Base-by-base conservation (phyloP, 768 basidiomycete species). In the Nidularia sp. region DNA sequence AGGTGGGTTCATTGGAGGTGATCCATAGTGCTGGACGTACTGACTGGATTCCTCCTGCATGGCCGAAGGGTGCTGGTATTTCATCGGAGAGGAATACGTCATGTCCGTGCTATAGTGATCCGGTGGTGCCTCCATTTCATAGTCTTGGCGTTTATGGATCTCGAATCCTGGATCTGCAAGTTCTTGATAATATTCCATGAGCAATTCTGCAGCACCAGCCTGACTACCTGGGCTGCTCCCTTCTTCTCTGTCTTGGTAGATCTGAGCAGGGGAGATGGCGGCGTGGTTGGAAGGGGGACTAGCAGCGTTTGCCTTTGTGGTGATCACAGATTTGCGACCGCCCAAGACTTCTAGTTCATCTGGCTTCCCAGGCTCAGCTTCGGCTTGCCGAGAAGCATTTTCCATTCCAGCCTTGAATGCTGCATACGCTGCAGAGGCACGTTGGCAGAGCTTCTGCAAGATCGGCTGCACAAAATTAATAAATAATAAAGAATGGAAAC, bases 341-440 rank as follows among this genome's bases (percentile, higher is more conserved):
- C 70, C 70, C 6, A 75, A 60, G 8, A 72, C 68, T 47, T 70
- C 71, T 5, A 73, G 61, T 34, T 70, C 70, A 51, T 75, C 73
- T 4, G 65, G 64, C 43, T 58, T 59, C 33, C 55, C 55, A 5
- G 60, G 53, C 42, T 52, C 12, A 35, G 53, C 41, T 34, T 49
- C 36, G 22, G 47, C 29, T 10, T 34, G 18, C 9, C 33, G 41
- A 10, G 12, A 32, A 32, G 15, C 31, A 4, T 46, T 54, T 15
- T 53, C 55, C n/a, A 57, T 55, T n/a, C 67, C 67, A 9, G 57
- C 60, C 31, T 56, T 65, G 39, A 60, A 68, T 1, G 66, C 58
- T 6, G 58, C 47, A 48, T 68, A 73, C 5, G 70, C 55, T 5
- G 58, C 45, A 12, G 63, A 57, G 1, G 77, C 76, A 9, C 76